phyloP scores from a whole-genome alignment of 257 asterid species.

The Buddleja alternifolia region DNA sequence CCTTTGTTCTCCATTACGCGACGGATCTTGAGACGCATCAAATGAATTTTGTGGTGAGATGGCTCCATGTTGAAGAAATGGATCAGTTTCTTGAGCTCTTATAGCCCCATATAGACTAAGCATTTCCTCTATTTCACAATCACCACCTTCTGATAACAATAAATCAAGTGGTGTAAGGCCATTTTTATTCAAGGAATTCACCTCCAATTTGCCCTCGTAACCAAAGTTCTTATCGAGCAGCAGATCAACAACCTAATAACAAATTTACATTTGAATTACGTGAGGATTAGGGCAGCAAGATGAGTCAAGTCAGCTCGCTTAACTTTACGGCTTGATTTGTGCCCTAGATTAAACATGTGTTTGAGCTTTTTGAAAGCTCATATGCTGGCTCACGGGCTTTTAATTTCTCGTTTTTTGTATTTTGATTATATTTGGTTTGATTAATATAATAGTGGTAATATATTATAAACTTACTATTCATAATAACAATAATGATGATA shows the following conservation, averaged over 20 bases:
- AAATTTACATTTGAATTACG: not conserved
- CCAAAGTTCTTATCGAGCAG: constrained; percentile 36
- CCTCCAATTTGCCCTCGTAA: constrained; percentile 32
- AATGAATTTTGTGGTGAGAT: not conserved
- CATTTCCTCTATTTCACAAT: constrained; percentile 49
- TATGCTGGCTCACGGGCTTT: too few species aligned
- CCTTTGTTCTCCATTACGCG: constrained; percentile 2
- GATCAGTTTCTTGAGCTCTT: not conserved
- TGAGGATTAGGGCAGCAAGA: not conserved
- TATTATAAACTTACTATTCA: too few species aligned
- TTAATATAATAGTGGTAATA: too few species aligned
- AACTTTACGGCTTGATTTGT: too few species aligned
- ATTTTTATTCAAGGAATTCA: constrained; percentile 48
- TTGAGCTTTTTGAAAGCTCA: too few species aligned
- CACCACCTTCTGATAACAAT: constrained; percentile 40
- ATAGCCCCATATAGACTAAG: constrained; percentile 37
- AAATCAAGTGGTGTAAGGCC: constrained; percentile 53
- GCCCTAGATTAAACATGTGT: too few species aligned
- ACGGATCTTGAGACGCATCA: not conserved
- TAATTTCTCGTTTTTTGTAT: too few species aligned
- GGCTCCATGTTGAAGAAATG: not conserved
- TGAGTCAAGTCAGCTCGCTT: too few species aligned
- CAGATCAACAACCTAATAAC: constrained; percentile 42
- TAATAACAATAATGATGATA: too few species aligned
- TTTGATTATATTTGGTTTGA: too few species aligned